Conservation (phyloP, 2,329 filamentous ascomycete species). For the Hypoxylon sp. region DNA sequence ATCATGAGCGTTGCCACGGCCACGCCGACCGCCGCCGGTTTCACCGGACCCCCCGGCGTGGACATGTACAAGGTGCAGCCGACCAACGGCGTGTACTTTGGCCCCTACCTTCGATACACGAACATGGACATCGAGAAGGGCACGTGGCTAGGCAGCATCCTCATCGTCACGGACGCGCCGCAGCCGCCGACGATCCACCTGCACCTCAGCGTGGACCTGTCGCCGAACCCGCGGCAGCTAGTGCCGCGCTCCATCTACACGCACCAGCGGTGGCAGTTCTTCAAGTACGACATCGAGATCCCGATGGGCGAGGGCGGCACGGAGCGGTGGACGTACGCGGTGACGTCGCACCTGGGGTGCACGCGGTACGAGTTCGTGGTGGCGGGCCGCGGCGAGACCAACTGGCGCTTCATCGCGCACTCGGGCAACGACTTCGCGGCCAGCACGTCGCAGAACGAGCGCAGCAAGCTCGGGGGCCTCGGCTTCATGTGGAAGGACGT, state of each 20-base stretch:
- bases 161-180: constrained; percentile 89
- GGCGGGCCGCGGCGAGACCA: constrained; percentile 87
- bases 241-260: constrained; percentile 84
- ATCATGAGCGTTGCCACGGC: constrained; percentile 82
- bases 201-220: constrained; percentile 89
- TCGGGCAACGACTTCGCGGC: constrained; percentile 96
- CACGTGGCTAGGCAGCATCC: constrained; percentile 90
- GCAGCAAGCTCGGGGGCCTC: constrained; percentile 85
- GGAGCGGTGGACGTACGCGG: constrained; percentile 95
- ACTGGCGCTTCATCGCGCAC: constrained; percentile 95
- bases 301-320: constrained; percentile 87
- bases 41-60: constrained; percentile 90
- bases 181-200: constrained; percentile 97
- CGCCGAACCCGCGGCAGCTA: constrained; percentile 90
- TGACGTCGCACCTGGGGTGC: constrained; percentile 95
- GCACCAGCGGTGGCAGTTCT: constrained; percentile 95
- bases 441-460: constrained; percentile 86
- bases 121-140: constrained; percentile 97
- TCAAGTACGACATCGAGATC: constrained; percentile 91
- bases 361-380: constrained; percentile 98
- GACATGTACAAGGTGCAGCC: constrained; percentile 94
- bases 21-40: constrained; percentile 82
- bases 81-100: constrained; percentile 97
- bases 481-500: constrained; percentile 99
- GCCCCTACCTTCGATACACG: constrained; percentile 92